phyloP scores from a whole-genome alignment of 345 rosid genomes.

The Syzygium aromaticum region DNA sequence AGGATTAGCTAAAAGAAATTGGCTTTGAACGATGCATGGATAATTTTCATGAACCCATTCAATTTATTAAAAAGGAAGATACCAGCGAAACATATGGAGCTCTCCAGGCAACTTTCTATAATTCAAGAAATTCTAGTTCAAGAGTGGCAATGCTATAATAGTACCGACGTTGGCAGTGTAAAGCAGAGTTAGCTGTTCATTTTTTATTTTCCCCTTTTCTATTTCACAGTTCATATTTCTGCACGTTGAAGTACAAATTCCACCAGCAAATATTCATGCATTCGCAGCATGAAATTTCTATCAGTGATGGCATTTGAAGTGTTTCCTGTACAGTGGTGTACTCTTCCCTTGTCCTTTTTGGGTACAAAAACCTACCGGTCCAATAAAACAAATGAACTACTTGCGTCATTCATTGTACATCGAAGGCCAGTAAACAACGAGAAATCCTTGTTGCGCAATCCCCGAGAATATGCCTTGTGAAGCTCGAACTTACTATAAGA shows the following conservation, averaged over 20 bases:
- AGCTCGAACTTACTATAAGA: neutral
- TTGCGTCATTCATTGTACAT: neutral
- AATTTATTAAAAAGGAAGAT: neutral
- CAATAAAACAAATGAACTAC: neutral
- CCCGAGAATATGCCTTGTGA: neutral
- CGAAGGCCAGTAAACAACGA: neutral
- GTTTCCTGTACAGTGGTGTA: neutral
- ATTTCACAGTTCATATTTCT: neutral
- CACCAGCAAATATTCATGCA: neutral
- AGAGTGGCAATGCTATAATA: neutral
- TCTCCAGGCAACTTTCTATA: neutral
- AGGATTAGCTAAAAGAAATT: neutral
- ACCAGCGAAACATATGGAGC: neutral
- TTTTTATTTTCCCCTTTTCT: neutral
- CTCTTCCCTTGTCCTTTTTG: neutral
- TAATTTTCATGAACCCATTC: neutral
- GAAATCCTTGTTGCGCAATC: neutral
- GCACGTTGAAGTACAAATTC: neutral
- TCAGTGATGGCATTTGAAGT: neutral
- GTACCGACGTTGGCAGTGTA: neutral
- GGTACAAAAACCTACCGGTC: neutral
- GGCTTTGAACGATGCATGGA: neutral
- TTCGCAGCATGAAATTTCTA: neutral
- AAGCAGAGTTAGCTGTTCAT: neutral
- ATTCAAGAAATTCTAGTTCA: neutral